A percentile compares a stretch with the other conserved stretches of the same genome.
phyloP scores from a whole-genome alignment of 208 protist genomes.

The Naegleria lovaniensis region DNA sequence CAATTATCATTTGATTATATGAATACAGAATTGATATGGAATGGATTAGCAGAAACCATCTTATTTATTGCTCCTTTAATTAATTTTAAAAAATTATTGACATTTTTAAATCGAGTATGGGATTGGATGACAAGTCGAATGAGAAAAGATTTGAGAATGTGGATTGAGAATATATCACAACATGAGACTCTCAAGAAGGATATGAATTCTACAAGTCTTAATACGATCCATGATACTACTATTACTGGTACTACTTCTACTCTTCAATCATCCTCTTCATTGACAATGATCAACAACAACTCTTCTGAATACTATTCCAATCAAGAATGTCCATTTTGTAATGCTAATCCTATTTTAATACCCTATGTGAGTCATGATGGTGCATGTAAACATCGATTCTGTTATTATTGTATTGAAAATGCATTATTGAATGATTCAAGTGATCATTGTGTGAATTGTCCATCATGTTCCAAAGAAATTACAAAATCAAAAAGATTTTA shows the following conservation, averaged over 20 bases:
- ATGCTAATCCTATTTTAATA: background rate
- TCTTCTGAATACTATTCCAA: background rate
- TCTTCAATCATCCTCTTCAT: too few relatives aligned
- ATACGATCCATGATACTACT: background rate
- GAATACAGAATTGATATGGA: conserved; percentile 22
- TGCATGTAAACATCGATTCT: background rate
- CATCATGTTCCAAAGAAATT: background rate
- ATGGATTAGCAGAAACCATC: conserved; percentile 2
- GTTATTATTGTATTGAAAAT: conserved; percentile 3
- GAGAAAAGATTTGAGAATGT: too few relatives aligned
- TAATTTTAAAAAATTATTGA: background rate
- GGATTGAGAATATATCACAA: too few relatives aligned
- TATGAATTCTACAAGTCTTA: too few relatives aligned
- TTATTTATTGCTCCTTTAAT: conserved; percentile 9
- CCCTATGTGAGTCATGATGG: background rate
- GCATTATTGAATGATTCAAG: conserved; percentile 9
- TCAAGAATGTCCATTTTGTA: conserved; percentile 1
- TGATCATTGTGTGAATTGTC: background rate
- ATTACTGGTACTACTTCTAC: background rate
- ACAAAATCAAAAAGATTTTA: background rate
- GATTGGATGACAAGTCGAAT: background rate
- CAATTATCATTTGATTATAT: conserved; percentile 25
- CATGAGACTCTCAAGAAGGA: too few relatives aligned
- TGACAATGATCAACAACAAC: too few relatives aligned
- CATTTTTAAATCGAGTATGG: background rate